Conservation (phyloP, 139 green algal genomes). For the Dunaliella primolecta region DNA sequence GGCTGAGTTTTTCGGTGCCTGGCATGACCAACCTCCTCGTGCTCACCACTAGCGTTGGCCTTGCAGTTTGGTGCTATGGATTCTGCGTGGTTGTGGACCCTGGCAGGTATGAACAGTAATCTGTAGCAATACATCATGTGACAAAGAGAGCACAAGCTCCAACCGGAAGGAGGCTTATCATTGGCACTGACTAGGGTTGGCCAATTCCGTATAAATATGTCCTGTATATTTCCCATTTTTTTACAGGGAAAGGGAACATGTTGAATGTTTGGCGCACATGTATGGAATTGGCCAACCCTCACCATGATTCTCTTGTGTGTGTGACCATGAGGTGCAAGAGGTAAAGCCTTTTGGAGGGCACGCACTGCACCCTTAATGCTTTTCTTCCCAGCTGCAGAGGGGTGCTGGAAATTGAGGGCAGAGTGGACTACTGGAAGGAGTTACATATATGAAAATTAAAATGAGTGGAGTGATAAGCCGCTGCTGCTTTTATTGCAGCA, state of each 20-base stretch:
- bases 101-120: neutral
- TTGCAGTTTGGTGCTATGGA: conserved; percentile 57
- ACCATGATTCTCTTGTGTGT: too few species aligned
- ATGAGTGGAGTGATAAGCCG: too few species aligned
- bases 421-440: too few species aligned
- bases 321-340: neutral
- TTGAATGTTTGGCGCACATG: neutral
- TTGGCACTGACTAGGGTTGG: neutral
- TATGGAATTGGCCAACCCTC: too few species aligned
- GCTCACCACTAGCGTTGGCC: conserved; percentile 37
- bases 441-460: too few species aligned
- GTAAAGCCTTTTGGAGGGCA: too few species aligned
- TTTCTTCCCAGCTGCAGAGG: neutral
- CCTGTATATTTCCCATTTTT: neutral
- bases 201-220: neutral
- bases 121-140: neutral
- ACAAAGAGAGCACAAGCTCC: too few species aligned
- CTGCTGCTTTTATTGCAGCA: too few species aligned
- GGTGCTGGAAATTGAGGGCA: neutral
- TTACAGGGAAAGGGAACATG: too few species aligned
- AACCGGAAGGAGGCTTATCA: too few species aligned
- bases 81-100: conserved; percentile 63
- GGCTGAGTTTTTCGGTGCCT: conserved; percentile 59
- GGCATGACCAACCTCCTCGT: conserved; percentile 55
- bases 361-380: too few species aligned